Base-by-base conservation (phyloP, 345 rosid genomes). In the Populus tremula region DNA sequence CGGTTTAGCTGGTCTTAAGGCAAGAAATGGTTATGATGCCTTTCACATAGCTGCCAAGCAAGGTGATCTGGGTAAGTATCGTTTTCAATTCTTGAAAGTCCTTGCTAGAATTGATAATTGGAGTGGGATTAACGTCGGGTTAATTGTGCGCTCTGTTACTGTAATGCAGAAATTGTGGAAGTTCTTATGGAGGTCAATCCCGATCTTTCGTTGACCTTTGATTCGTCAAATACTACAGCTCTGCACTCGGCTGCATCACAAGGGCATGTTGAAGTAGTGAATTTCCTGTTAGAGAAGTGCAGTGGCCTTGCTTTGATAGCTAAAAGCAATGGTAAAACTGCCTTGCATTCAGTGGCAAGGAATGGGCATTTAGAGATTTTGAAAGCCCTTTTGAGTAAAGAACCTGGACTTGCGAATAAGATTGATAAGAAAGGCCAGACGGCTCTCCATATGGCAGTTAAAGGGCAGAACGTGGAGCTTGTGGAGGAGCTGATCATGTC, bases 381-480 rank as follows among this genome's bases (percentile, higher is more conserved):
- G 69, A 93, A 87, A 70, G 88, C 87, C 36, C 85, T 96, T 50
- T 62, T 90, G 78, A 80, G 74, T 36, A 92, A 79, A 69, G 96
- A 91, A 27, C 87, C 83, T 27, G 90, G 88, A 31, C 80, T 91
- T 73, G 86, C 85, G 43, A 85, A 82, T 4, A 89, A 88, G 77
- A 81, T 61, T 0, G 99, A 96, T 71, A 88, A 89, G 88, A 92
- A 96, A 79, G 91, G 97, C 72, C 98, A 96, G 82, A 92, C 94
- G 2, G 89, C 96, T 33, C 90, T 96, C 64, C 97, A 96, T 71
- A 92, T 91, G 99, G 99, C 99, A 0, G 99, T 85, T 80, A 96
- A 96, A 87, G 97, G 99, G 64, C 93, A 83, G 71, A 87, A 78
- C 47, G 71, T 75, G 49, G 94, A 87, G 71, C 79, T 91, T 4